phyloP scores from a whole-genome alignment of 495 filamentous ascomycete species.

The Trichoderma reesei region DNA sequence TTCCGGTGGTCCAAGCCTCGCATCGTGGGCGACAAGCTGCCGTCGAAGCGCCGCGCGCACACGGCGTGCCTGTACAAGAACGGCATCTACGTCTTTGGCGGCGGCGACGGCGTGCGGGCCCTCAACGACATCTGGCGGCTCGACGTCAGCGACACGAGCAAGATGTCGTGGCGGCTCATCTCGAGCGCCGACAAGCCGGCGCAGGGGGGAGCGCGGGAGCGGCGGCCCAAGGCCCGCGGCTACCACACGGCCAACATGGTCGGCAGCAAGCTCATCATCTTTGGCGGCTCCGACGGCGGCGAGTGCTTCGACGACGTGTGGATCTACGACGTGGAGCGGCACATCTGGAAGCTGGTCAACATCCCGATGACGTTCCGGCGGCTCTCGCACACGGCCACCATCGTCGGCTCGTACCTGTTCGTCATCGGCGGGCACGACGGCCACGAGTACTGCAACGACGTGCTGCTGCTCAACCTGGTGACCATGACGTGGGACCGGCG shows the following conservation, averaged over 20 bases:
- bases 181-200: conserved; percentile 27
- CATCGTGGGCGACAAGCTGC: conserved; percentile 41
- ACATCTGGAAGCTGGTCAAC: conserved; percentile 42
- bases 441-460: conserved; percentile 55
- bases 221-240: conserved; percentile 48
- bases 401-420: conserved; percentile 57
- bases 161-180: conserved; percentile 54
- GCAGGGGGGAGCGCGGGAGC: conserved; percentile 18
- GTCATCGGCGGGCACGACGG: conserved; percentile 58
- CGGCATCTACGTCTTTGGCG: conserved; percentile 58
- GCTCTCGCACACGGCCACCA: conserved; percentile 53
- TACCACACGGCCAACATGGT: conserved; percentile 66
- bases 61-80: conserved; percentile 57
- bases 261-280: conserved; percentile 56
- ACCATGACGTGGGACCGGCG: conserved; percentile 59
- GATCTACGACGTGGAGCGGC: conserved; percentile 54
- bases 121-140: conserved; percentile 60
- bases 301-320: conserved; percentile 61
- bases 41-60: conserved; percentile 49
- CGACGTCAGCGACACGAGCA: conserved; percentile 50
- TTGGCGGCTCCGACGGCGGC: conserved; percentile 53
- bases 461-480: conserved; percentile 54
- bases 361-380: conserved; percentile 46
- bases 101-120: conserved; percentile 54
- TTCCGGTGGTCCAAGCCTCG: conserved; percentile 49